These are phyloP conservation scores for Fraxinus latifolia DNA, from an alignment of 305 asterid species.

Conservation along the genomic window DNA sequence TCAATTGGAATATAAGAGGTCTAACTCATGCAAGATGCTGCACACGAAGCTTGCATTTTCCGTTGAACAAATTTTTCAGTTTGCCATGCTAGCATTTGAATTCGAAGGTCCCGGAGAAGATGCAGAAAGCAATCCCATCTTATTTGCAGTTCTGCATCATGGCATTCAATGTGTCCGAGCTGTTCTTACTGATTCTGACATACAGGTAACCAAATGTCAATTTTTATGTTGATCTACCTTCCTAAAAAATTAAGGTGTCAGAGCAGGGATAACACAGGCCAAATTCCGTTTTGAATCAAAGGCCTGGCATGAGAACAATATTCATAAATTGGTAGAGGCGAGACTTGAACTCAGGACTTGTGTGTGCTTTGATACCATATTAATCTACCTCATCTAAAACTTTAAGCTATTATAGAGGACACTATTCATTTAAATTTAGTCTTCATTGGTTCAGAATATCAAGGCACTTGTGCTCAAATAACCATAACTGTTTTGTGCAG, in stretches of 20 bases:
- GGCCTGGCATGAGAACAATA: not conserved
- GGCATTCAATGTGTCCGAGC: conserved; percentile 52
- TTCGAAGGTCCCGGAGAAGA: conserved; percentile 43
- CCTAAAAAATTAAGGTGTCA: not conserved
- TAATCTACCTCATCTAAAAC: not conserved
- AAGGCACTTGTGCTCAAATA: conserved; percentile 12
- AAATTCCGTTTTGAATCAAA: not conserved
- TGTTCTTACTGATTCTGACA: conserved; percentile 59
- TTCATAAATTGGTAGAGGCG: not conserved
- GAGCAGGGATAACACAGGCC: not conserved
- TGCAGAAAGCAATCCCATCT: conserved; percentile 46
- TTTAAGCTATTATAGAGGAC: not conserved
- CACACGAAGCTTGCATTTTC: conserved; percentile 75
- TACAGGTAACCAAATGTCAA: conserved; percentile 51
- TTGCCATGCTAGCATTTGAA: conserved; percentile 58
- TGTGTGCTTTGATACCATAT: not conserved
- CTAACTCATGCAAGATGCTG: conserved; percentile 57
- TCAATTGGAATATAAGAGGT: conserved; percentile 55
- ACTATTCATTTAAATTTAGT: not conserved
- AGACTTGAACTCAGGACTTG: not conserved
- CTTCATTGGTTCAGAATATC: not conserved
- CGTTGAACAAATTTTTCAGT: conserved; percentile 58
- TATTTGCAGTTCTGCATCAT: conserved; percentile 48
- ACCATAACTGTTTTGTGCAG: conserved; percentile 41
- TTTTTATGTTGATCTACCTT: conserved; percentile 21